A percentile compares a stretch with the other conserved stretches of the same genome.
These are phyloP conservation scores for Whalleya microplaca DNA, from an alignment of 2,329 filamentous ascomycete genomes.

Conservation along the genomic window DNA sequence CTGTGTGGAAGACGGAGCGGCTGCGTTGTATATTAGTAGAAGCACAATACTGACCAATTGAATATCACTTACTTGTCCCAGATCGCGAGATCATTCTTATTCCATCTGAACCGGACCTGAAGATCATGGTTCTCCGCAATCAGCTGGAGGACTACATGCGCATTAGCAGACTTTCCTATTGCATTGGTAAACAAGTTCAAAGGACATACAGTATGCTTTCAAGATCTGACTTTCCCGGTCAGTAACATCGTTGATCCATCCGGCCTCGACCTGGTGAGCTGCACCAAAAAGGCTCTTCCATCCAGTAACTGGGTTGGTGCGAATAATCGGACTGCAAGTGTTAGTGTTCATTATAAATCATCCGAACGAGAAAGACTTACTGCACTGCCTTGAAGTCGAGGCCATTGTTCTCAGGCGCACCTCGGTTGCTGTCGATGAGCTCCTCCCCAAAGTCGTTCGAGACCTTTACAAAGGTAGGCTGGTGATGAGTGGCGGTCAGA, in stretches of 20 bases:
- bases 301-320: constrained; percentile 64
- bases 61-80: constrained; percentile 62
- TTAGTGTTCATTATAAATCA: not conserved
- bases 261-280: constrained; percentile 43
- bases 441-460: constrained; percentile 51
- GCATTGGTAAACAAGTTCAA: constrained; percentile 49
- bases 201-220: constrained; percentile 46
- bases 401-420: constrained; percentile 62
- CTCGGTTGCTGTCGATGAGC: constrained; percentile 48
- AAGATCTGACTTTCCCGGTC: constrained; percentile 57
- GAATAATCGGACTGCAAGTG: constrained; percentile 49
- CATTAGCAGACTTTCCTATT: not conserved
- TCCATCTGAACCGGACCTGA: constrained; percentile 59
- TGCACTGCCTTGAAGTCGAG: constrained; percentile 53
- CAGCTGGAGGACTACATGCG: constrained; percentile 45
- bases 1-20: constrained; percentile 51
- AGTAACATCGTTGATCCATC: constrained; percentile 59
- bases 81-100: constrained; percentile 59
- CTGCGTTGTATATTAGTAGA: constrained; percentile 9
- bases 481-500: constrained; percentile 54
- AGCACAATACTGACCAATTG: too few relatives aligned
- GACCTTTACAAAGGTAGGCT: constrained; percentile 54
- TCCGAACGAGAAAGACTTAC: constrained; percentile 1
- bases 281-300: constrained; percentile 56
- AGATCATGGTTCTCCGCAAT: constrained; percentile 60